Evolutionary conservation across 2,329 filamentous ascomycete species (phyloP).

Genomic region (Pyrenophora seminiperda): DNA sequence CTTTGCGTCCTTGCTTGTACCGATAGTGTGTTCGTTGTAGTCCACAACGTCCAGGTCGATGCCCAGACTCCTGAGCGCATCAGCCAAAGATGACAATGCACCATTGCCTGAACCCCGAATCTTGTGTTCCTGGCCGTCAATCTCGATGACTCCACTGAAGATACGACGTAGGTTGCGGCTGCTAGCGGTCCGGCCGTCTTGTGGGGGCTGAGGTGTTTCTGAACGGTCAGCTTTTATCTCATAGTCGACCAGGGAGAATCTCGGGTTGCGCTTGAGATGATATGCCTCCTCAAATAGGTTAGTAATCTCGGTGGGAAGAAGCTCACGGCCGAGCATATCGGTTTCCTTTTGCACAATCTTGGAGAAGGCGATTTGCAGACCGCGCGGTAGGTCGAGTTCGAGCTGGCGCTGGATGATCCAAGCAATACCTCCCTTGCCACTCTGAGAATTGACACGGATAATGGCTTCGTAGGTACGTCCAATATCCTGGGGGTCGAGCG

Average conservation of each 20-base stretch:
- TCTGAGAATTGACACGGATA: conserved; percentile 96
- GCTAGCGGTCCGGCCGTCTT: conserved; percentile 72
- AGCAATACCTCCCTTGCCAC: conserved; percentile 89
- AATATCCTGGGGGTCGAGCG: conserved; percentile 90
- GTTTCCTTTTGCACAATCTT: conserved; percentile 82
- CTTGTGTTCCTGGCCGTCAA: conserved; percentile 79
- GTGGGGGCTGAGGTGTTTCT: conserved; percentile 70
- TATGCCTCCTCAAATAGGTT: conserved; percentile 88
- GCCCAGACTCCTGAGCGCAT: conserved; percentile 76
- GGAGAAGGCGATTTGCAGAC: conserved; percentile 89
- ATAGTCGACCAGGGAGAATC: conserved; percentile 89
- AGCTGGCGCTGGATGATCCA: conserved; percentile 92
- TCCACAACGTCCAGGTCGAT: conserved; percentile 89
- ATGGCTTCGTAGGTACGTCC: conserved; percentile 97
- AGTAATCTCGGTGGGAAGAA: conserved; percentile 82
- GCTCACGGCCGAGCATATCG: conserved; percentile 80
- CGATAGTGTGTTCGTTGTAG: conserved; percentile 96
- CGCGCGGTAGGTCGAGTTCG: conserved; percentile 88
- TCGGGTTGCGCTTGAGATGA: conserved; percentile 79
- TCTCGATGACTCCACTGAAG: conserved; percentile 82
- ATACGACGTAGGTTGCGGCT: conserved; percentile 78
- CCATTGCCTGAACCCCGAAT: conserved; percentile 85
- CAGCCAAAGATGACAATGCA: conserved; percentile 84
- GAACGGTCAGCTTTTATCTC: conserved; percentile 85
- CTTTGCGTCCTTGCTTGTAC: conserved; percentile 78